These are phyloP conservation scores for Rhododendron mucronatum DNA, from an alignment of 148 eudicot species.

Conservation along the genomic window DNA sequence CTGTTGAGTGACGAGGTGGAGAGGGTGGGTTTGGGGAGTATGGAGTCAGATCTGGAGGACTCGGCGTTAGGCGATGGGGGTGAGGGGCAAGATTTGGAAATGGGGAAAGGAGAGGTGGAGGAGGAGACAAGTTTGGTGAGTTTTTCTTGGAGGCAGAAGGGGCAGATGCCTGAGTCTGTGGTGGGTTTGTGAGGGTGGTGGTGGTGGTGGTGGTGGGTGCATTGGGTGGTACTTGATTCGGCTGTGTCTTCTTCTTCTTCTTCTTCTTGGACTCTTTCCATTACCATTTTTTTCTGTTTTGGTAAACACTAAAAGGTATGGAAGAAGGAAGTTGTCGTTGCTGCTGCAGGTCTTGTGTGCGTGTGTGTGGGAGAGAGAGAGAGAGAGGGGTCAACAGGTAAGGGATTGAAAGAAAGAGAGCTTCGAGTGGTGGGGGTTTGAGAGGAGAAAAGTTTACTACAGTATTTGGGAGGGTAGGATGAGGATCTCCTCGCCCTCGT, in stretches of 20 bases:
- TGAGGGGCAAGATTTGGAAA: slow-evolving; percentile 28
- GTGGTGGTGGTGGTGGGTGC: slow-evolving; percentile 53
- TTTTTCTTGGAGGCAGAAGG: slow-evolving; percentile 83
- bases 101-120: slow-evolving; percentile 57
- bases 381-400: not conserved
- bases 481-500: not conserved
- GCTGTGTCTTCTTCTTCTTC: slow-evolving; percentile 51
- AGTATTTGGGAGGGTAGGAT: not conserved
- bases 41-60: not conserved
- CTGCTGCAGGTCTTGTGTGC: not conserved
- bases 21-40: not conserved
- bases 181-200: slow-evolving; percentile 58
- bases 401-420: not conserved
- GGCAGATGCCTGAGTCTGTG: slow-evolving; percentile 74
- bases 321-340: not conserved
- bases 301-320: not conserved
- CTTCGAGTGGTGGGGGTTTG: not conserved
- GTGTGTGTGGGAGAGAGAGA: not conserved
- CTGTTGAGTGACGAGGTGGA: not conserved
- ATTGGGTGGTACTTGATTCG: slow-evolving; percentile 34
- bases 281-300: slow-evolving; percentile 19
- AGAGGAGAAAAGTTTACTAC: not conserved
- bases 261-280: slow-evolving; percentile 53
- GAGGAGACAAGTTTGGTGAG: slow-evolving; percentile 79
- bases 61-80: slow-evolving; percentile 6